Evolutionary conservation across 1,284 basidiomycete species (phyloP).

Genomic region (Naganishia sp.): DNA sequence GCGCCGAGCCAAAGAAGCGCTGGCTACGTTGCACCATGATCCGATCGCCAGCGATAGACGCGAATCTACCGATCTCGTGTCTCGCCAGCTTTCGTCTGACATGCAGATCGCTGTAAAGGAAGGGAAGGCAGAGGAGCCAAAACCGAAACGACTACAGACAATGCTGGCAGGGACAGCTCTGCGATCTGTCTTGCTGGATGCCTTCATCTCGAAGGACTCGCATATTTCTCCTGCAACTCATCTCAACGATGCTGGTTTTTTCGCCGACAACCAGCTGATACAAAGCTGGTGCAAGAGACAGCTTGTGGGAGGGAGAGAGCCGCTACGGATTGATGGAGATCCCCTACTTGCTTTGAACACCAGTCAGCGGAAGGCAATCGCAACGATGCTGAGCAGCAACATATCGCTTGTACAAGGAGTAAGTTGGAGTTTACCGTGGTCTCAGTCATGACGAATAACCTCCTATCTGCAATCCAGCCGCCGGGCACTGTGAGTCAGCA

Average conservation of each 20-base stretch:
- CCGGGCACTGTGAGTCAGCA: constrained; percentile 69
- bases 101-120: too few species aligned
- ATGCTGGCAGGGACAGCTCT: constrained; percentile 69
- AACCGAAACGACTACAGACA: constrained; percentile 47
- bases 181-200: constrained; percentile 65
- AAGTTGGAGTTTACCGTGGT: constrained; percentile 45
- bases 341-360: constrained; percentile 71
- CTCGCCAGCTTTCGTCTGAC: too few species aligned
- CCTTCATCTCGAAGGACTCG: constrained; percentile 55
- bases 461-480: constrained; percentile 59
- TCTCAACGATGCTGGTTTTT: constrained; percentile 49
- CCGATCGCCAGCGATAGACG: constrained; percentile 55
- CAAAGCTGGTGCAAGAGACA: constrained; percentile 74
- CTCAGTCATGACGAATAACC: constrained; percentile 15
- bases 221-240: constrained; percentile 2
- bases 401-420: constrained; percentile 85
- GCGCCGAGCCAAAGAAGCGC: constrained; percentile 69
- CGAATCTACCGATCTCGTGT: neutral
- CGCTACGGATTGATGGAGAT: constrained; percentile 75
- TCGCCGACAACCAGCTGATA: constrained; percentile 69
- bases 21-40: constrained; percentile 64
- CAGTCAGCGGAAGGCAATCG: constrained; percentile 80
- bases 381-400: constrained; percentile 77
- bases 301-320: constrained; percentile 57
- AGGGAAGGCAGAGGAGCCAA: too few species aligned